Evolutionary conservation across 768 basidiomycete genomes (phyloP).

Genomic region (Lentinula aciculospora): DNA sequence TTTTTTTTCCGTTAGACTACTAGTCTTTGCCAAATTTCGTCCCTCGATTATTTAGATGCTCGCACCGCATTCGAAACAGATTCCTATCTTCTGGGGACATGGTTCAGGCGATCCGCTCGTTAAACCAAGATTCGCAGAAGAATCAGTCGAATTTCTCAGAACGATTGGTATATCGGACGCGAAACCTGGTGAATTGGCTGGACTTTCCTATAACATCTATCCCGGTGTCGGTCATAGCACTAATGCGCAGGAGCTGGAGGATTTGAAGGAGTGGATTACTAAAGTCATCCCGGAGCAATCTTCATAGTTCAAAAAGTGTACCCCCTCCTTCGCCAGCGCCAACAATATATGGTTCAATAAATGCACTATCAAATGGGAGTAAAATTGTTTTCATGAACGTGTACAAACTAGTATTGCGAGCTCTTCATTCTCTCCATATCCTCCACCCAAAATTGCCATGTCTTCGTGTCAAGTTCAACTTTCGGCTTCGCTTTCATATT

Average conservation of each 20-base stretch:
- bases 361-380: too few species aligned
- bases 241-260: conserved; percentile 56
- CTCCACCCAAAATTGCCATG: too few species aligned
- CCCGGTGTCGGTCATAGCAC: conserved; percentile 63
- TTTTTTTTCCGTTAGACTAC: neutral
- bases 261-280: conserved; percentile 68
- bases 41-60: conserved; percentile 44
- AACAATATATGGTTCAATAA: too few species aligned
- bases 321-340: too few species aligned
- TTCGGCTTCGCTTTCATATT: too few species aligned
- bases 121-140: conserved; percentile 42
- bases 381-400: too few species aligned
- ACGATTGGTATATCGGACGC: conserved; percentile 41
- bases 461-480: too few species aligned
- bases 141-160: conserved; percentile 54
- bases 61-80: conserved; percentile 48
- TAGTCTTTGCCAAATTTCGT: conserved; percentile 4
- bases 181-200: conserved; percentile 34
- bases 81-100: conserved; percentile 86
- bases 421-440: too few species aligned
- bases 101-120: conserved; percentile 76
- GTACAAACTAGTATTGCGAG: too few species aligned
- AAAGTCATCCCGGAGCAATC: conserved; percentile 36
- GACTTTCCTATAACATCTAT: conserved; percentile 66
- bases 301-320: neutral